phyloP scores from a whole-genome alignment of 139 green algal genomes.

The Pleodorina starrii region DNA sequence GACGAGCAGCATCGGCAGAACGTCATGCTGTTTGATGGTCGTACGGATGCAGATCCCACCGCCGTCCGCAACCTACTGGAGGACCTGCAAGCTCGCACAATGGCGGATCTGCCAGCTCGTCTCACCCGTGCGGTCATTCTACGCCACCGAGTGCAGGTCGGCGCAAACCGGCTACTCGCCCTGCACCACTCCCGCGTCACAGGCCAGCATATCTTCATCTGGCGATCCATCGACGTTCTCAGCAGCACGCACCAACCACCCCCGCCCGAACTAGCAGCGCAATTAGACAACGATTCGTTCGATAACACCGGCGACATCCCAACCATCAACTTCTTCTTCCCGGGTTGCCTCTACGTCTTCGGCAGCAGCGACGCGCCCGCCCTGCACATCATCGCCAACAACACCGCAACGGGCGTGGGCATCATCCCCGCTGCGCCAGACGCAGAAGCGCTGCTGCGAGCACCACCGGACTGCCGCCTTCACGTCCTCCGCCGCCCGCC shows the following conservation, averaged over 20 bases:
- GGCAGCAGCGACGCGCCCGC: background rate
- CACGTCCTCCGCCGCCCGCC: background rate
- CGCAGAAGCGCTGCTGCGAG: background rate
- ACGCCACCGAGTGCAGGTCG: background rate
- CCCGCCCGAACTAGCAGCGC: background rate
- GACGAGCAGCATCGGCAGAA: background rate
- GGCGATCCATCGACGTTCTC: background rate
- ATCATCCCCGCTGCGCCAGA: background rate
- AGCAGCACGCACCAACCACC: background rate
- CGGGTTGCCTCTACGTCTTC: background rate
- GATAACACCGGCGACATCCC: background rate
- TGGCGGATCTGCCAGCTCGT: background rate
- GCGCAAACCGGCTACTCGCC: background rate
- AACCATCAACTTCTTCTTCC: background rate
- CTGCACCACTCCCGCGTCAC: background rate
- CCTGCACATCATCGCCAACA: background rate
- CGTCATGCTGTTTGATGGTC: background rate
- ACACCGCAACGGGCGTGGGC: background rate
- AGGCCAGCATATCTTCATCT: background rate
- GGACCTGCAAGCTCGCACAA: background rate
- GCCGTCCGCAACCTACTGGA: background rate
- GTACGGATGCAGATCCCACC: background rate
- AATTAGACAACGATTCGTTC: background rate
- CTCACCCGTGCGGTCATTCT: background rate
- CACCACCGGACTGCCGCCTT: background rate